phyloP scores from a whole-genome alignment of 805 yeast species.

The Candida arabinofermentans region DNA sequence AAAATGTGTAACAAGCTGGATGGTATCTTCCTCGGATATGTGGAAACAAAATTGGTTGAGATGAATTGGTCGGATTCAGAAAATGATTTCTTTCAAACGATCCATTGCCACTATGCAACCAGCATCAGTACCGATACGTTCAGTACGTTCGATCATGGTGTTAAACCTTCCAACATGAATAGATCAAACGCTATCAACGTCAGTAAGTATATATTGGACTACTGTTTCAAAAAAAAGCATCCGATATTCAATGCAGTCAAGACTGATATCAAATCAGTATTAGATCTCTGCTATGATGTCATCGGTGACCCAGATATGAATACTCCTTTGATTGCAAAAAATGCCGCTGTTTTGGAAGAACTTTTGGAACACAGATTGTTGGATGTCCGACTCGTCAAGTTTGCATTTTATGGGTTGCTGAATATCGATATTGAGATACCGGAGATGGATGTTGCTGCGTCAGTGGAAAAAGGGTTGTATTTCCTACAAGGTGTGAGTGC shows the following conservation, averaged over 20 bases:
- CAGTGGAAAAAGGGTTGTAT: conserved; percentile 56
- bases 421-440: conserved; percentile 26
- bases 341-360: conserved; percentile 40
- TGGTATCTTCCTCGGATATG: conserved; percentile 58
- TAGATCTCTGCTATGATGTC: conserved; percentile 69
- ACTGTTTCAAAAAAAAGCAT: conserved; percentile 52
- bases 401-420: conserved; percentile 49
- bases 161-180: conserved; percentile 38
- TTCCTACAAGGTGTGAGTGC: conserved; percentile 65
- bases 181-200: conserved; percentile 32
- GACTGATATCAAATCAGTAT: conserved; percentile 64
- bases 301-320: conserved; percentile 60
- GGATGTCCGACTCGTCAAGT: conserved; percentile 40
- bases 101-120: conserved; percentile 76
- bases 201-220: conserved; percentile 46
- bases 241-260: conserved; percentile 59
- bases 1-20: conserved; percentile 63
- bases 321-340: conserved; percentile 41
- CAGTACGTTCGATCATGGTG: conserved; percentile 63
- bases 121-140: conserved; percentile 54
- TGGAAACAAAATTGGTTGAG: conserved; percentile 49
- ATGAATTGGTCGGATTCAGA: conserved; percentile 47
- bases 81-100: conserved; percentile 67
- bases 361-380: conserved; percentile 44
- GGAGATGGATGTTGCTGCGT: conserved; percentile 29